These are phyloP conservation scores for Penicillium sp. DNA, from an alignment of 2,329 filamentous ascomycete genomes.

Conservation along the genomic window DNA sequence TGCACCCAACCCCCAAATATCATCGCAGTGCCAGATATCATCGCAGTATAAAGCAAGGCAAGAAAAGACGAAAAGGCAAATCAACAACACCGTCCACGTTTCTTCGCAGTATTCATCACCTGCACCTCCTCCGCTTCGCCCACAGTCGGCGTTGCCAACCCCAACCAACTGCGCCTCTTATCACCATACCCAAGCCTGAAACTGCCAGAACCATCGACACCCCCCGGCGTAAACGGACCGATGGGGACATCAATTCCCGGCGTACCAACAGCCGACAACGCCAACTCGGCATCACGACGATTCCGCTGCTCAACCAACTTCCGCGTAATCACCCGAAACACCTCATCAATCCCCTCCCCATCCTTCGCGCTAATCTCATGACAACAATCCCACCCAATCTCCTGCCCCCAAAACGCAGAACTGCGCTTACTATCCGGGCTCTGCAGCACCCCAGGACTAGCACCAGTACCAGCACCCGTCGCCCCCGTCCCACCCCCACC, in stretches of 20 bases:
- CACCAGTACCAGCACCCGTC: constrained; percentile 22
- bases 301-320: constrained; percentile 75
- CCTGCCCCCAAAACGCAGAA: constrained; percentile 73
- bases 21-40: background rate
- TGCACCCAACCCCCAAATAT: constrained; percentile 4
- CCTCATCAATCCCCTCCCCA: constrained; percentile 93
- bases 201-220: constrained; percentile 55
- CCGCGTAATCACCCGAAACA: constrained; percentile 86
- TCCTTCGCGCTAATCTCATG: constrained; percentile 95
- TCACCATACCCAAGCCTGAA: constrained; percentile 62
- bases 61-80: background rate
- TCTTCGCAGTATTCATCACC: constrained; percentile 35
- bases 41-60: background rate
- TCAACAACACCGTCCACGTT: constrained; percentile 47
- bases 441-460: constrained; percentile 27
- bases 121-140: constrained; percentile 37
- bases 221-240: constrained; percentile 52
- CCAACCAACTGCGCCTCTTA: constrained; percentile 68
- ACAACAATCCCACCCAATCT: constrained; percentile 94
- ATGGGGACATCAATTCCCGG: constrained; percentile 44
- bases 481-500: constrained; percentile 6
- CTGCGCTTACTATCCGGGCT: constrained; percentile 50
- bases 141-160: constrained; percentile 55
- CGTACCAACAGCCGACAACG: constrained; percentile 49
- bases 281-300: constrained; percentile 52